These are phyloP conservation scores for Nakaseomyces glabratus DNA, from an alignment of 1,139 yeast genomes.

Conservation along the genomic window DNA sequence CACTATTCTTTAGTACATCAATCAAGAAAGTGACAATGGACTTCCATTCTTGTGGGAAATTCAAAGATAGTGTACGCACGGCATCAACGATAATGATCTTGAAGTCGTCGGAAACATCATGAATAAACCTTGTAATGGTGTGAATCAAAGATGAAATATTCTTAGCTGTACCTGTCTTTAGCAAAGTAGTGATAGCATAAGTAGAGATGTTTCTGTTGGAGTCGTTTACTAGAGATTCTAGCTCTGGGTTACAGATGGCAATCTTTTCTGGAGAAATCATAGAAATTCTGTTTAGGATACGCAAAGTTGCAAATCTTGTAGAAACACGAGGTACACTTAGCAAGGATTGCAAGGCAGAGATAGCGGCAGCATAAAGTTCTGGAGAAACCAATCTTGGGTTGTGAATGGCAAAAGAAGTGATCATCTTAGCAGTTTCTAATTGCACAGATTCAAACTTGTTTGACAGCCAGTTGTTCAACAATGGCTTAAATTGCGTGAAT, in stretches of 20 bases:
- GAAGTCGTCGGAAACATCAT: conserved; percentile 92
- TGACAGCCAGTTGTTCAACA: conserved; percentile 61
- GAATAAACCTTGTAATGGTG: conserved; percentile 83
- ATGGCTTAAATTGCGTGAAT: conserved; percentile 43
- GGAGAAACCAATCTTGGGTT: conserved; percentile 41
- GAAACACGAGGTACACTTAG: conserved; percentile 85
- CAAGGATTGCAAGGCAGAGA: conserved; percentile 64
- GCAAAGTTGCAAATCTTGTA: conserved; percentile 85
- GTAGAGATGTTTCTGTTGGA: conserved; percentile 90
- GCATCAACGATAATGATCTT: conserved; percentile 93
- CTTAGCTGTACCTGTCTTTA: conserved; percentile 90
- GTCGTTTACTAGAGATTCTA: conserved; percentile 82
- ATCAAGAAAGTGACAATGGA: conserved; percentile 75
- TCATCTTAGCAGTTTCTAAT: conserved; percentile 84
- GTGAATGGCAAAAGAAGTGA: conserved; percentile 46
- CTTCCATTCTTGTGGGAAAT: conserved; percentile 86
- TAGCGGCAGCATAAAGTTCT: conserved; percentile 57
- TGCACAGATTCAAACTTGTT: conserved; percentile 87
- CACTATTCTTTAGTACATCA: conserved; percentile 72
- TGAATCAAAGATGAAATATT: conserved; percentile 82
- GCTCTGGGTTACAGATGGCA: conserved; percentile 64
- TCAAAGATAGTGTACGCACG: conserved; percentile 79
- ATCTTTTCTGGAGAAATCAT: conserved; percentile 71
- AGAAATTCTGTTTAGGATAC: conserved; percentile 80
- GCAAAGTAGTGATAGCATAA: conserved; percentile 92